A percentile compares a stretch with the other conserved stretches of the same genome.
phyloP scores from a whole-genome alignment of 2,329 filamentous ascomycete genomes.

The Ophiocordyceps robertsii region DNA sequence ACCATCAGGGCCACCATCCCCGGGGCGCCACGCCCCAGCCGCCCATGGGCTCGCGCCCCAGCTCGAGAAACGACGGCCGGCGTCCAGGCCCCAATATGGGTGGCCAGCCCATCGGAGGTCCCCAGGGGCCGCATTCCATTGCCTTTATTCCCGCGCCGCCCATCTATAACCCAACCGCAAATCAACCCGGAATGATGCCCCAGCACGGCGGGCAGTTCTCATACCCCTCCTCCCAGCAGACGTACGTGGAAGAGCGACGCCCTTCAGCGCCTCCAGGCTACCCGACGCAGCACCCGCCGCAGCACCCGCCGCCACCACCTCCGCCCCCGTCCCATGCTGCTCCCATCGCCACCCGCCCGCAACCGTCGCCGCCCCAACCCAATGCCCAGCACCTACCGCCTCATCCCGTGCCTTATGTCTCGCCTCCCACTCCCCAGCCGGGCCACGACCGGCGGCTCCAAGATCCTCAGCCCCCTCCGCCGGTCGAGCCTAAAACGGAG shows the following conservation, averaged over 20 bases:
- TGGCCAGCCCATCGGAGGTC: slow-evolving; percentile 44
- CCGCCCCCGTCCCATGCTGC: slow-evolving; percentile 23
- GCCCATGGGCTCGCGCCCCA: slow-evolving; percentile 47
- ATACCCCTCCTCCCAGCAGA: slow-evolving; percentile 31
- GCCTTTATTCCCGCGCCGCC: slow-evolving; percentile 76
- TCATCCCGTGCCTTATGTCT: slow-evolving; percentile 33
- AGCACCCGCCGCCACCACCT: background rate
- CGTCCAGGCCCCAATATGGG: slow-evolving; percentile 62
- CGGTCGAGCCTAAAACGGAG: slow-evolving; percentile 37
- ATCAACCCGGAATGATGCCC: slow-evolving; percentile 22
- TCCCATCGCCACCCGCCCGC: slow-evolving; percentile 31
- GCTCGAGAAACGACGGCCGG: slow-evolving; percentile 67
- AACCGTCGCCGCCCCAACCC: slow-evolving; percentile 46
- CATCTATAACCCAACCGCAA: slow-evolving; percentile 56
- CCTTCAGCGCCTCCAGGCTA: slow-evolving; percentile 58
- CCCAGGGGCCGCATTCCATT: slow-evolving; percentile 42
- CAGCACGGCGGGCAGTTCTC: slow-evolving; percentile 26
- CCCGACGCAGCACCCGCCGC: slow-evolving; percentile 39
- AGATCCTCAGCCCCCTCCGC: slow-evolving; percentile 38
- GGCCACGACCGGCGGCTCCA: slow-evolving; percentile 24
- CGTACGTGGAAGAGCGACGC: slow-evolving; percentile 65
- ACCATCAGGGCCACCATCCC: slow-evolving; percentile 25
- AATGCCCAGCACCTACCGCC: slow-evolving; percentile 36
- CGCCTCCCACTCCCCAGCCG: slow-evolving; percentile 31
- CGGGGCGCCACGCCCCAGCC: slow-evolving; percentile 76